phyloP scores from a whole-genome alignment of 2,329 filamentous ascomycete species.

The Gaeumannomyces sp. region DNA sequence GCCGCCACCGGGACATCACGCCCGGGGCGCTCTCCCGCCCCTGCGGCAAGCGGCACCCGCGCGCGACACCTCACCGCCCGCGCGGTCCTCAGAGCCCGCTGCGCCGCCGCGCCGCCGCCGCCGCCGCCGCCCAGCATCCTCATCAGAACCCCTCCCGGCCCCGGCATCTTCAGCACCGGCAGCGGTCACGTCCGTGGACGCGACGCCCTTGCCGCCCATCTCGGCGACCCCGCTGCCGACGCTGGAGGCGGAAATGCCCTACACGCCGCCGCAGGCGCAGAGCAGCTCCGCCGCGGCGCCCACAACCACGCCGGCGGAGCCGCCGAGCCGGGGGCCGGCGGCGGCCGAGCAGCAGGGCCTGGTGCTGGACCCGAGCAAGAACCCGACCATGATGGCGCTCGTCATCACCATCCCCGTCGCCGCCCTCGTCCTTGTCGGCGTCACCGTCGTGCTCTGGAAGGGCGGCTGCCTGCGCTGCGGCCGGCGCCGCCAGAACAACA shows the following conservation, averaged over 20 bases:
- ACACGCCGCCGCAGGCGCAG: neutral
- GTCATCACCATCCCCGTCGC: conserved; percentile 7
- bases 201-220: neutral
- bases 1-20: neutral
- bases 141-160: neutral
- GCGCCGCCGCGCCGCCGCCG: neutral
- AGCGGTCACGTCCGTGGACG: neutral
- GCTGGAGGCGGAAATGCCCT: neutral
- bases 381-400: conserved; percentile 10
- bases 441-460: conserved; percentile 9
- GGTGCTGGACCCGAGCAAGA: conserved; percentile 9
- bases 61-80: neutral
- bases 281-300: neutral
- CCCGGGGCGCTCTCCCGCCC: neutral
- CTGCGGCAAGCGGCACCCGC: neutral
- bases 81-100: neutral
- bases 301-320: neutral
- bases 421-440: neutral
- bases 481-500: neutral
- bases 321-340: neutral
- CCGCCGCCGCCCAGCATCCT: neutral
- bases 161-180: neutral
- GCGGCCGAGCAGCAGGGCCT: conserved; percentile 2
- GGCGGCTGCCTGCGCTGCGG: conserved; percentile 9
- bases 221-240: conserved; percentile 6